Base-by-base conservation (phyloP, 1,139 yeast genomes). In the Yamadazyma trypodendri region DNA sequence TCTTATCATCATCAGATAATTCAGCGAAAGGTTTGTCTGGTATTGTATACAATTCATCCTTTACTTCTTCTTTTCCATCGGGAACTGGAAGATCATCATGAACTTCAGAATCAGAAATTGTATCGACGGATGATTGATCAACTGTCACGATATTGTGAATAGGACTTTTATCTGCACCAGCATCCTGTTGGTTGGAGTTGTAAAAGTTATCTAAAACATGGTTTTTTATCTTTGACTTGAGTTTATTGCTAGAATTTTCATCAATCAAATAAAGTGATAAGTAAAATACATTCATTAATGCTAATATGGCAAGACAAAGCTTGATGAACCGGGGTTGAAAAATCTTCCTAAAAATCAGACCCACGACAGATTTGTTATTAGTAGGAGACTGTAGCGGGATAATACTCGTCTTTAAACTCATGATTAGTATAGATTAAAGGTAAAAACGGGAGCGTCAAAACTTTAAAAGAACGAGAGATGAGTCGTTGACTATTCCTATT, bases 281-380 rank as follows among this genome's bases (percentile, higher is more conserved):
- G 32, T 52, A 56, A 15, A 55, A 41, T 2, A 55, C 39, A 38
- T 56, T 56, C 5, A 48, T 34, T 11, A 55, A 21, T n/a, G 55
- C 54, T 17, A 55, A 45, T 8, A 54, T 34, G n/a, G 53, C 49
- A 16, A 55, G 41, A 14, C 52, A 36, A 15, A 53, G 45, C 36
- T 52, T 55, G 37, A 55, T 41, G 15, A 50, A 28, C 32, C 50
- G 47, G 2, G 54, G 54, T 17, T 38, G 45, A 17, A 49, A 38
- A 2, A 53, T 15, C 33, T 48, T 43, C 28, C 44, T 42, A 28
- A 50, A 33, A 3, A 48, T 13, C 37, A 45, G 41, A 13, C 46
- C 37, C n/a, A 47, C 23, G 22, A 38, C 12, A 7, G 23, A 25
- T 12, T 16, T 16, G 21, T 16, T 24, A n/a, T 20, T 11, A 11